Evolutionary conservation across 2,329 filamentous ascomycete genomes (phyloP).

Genomic region (Penicillium decumbens): DNA sequence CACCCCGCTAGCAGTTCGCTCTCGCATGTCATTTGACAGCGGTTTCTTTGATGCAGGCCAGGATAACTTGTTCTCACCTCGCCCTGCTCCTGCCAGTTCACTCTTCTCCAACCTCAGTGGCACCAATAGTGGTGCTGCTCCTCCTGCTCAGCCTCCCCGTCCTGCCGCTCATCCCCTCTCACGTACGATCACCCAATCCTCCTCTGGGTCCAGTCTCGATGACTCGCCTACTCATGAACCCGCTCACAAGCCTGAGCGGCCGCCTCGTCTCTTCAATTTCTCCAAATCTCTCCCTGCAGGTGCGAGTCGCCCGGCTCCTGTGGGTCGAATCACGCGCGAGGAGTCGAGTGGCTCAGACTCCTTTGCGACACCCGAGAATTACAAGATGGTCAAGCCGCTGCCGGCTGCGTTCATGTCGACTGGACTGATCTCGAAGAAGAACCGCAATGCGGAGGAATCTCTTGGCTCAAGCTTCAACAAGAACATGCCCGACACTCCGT

Average conservation of each 20-base stretch:
- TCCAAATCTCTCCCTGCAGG: conserved; percentile 72
- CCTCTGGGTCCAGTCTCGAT: conserved; percentile 74
- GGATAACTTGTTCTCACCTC: conserved; percentile 60
- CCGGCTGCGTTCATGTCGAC: conserved; percentile 90
- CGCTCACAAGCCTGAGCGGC: conserved; percentile 50
- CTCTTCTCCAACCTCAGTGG: conserved; percentile 27
- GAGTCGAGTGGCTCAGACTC: conserved; percentile 49
- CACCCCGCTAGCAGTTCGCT: conserved; percentile 55
- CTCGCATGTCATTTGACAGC: conserved; percentile 74
- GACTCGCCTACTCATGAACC: conserved; percentile 65
- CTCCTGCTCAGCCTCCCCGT: conserved; percentile 37
- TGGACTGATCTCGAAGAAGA: conserved; percentile 90
- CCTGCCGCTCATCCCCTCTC: conserved; percentile 71
- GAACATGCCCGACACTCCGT: conserved; percentile 88
- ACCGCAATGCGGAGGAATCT: conserved; percentile 70
- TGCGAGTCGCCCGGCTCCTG: conserved; percentile 49
- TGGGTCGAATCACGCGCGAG: conserved; percentile 45
- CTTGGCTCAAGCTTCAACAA: conserved; percentile 51
- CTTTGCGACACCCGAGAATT: conserved; percentile 70
- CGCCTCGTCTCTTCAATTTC: conserved; percentile 57
- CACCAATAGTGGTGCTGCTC: conserved; percentile 5
- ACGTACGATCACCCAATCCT: conserved; percentile 78
- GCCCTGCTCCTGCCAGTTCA: conserved; percentile 52
- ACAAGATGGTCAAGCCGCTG: conserved; percentile 70
- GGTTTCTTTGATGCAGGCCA: conserved; percentile 60